Evolutionary conservation across 805 yeast species (phyloP).

Genomic region (Wickerhamiella alocasiicola): DNA sequence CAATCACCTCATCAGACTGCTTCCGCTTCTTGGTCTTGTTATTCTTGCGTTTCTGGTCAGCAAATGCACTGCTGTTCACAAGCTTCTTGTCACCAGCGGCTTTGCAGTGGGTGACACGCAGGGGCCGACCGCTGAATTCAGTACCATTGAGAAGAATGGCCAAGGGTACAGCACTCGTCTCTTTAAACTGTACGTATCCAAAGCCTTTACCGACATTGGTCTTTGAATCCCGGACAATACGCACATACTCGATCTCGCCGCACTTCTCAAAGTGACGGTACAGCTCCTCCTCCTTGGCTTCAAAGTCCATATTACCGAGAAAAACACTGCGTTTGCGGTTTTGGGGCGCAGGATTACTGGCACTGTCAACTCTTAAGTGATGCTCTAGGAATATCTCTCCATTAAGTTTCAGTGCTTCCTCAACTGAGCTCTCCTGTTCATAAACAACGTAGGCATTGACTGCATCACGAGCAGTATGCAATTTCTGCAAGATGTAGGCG

Average conservation of each 20-base stretch:
- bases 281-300: slow-evolving; percentile 76
- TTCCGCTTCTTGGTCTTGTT: background rate
- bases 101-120: slow-evolving; percentile 67
- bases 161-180: slow-evolving; percentile 55
- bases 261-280: slow-evolving; percentile 65
- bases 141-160: slow-evolving; percentile 70
- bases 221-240: slow-evolving; percentile 82
- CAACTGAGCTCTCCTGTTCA: slow-evolving; percentile 34
- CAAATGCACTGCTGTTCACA: background rate
- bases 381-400: slow-evolving; percentile 54
- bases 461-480: slow-evolving; percentile 66
- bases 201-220: slow-evolving; percentile 96
- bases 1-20: slow-evolving; percentile 16
- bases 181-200: slow-evolving; percentile 82
- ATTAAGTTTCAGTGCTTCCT: slow-evolving; percentile 41
- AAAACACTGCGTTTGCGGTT: slow-evolving; percentile 76
- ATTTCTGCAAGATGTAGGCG: slow-evolving; percentile 69
- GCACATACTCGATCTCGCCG: slow-evolving; percentile 73
- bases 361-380: slow-evolving; percentile 84
- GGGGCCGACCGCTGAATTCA: slow-evolving; percentile 42
- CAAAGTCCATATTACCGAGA: slow-evolving; percentile 89
- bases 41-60: background rate
- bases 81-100: background rate
- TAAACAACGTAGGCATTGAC: slow-evolving; percentile 84
- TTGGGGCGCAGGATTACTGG: slow-evolving; percentile 80